Evolutionary conservation across 495 filamentous ascomycete species (phyloP), one percentile per base, ranked within the genome.

Genomic region (Penicillium verhagenii): DNA sequence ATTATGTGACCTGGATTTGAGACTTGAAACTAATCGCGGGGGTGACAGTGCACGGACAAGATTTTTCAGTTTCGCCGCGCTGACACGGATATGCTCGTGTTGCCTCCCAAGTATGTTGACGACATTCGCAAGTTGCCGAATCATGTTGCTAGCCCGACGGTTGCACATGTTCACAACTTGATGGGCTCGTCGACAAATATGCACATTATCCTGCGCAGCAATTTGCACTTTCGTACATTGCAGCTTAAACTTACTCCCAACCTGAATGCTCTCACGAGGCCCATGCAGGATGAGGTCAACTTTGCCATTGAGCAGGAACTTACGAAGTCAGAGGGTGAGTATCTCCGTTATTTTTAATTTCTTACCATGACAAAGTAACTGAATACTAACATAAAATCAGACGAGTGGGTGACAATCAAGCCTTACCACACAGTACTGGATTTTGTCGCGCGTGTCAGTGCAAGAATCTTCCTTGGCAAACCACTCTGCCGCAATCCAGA

Each of bases 31-130:
- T n/a, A n/a, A n/a, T n/a, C n/a, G n/a, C n/a, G n/a, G n/a, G 9
- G 2, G 21, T 16, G 37, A 4, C 19, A 43, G 44, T 47, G 44
- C 23, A 47, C 26, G 25, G 44, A 28, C 11, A 47, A 2, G 1
- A n/a, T 47, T 1, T 47, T 47, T n/a, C 44, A 47, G 6, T 28
- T 47, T 28, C 44, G 44, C 24, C 44, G 44, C 4, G 44, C 44
- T 2, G 44, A 47, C 24, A 25, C 14, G 13, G 44, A 47, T 25
- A 47, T 47, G 21, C 11, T 47, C 11, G 44, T 47, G 2, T 16
- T 47, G 6, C 44, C 44, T 16, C 44, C 44, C 3, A 47, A 47
- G 16, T 47, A 26, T 16, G 44, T 47, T n/a, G 44, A 47, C 28
- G 44, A 47, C 3, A 47, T 47, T 26, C 20, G 44, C 2, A 47